phyloP scores from a whole-genome alignment of 208 protist species.

The Wallacemonas collosoma region DNA sequence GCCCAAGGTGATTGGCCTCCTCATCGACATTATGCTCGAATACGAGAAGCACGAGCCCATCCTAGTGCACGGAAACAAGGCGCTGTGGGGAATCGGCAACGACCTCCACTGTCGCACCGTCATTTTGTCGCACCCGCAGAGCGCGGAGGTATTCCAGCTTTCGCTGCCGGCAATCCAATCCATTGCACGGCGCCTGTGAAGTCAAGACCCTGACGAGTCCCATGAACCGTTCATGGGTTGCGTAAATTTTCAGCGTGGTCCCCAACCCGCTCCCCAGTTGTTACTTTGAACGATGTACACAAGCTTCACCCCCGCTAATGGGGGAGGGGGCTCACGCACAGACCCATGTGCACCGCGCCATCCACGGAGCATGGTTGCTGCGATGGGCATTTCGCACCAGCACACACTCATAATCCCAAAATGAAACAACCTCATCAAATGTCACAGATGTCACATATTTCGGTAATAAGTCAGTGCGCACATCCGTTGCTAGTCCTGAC shows the following conservation, averaged over 20 bases:
- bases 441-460: no score
- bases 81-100: constrained; percentile 87
- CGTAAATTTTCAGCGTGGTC: no score
- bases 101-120: constrained; percentile 54
- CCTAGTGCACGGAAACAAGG: constrained; percentile 68
- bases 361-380: no score
- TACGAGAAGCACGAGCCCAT: constrained; percentile 74
- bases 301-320: no score
- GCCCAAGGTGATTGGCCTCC: constrained; percentile 54
- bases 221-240: no score
- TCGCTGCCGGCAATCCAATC: constrained; percentile 66
- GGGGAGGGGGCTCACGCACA: no score
- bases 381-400: neutral
- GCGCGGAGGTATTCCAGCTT: constrained; percentile 61
- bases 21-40: constrained; percentile 82
- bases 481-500: no score
- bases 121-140: constrained; percentile 72
- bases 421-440: neutral
- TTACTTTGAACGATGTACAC: no score
- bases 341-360: no score
- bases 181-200: constrained; percentile 11
- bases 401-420: neutral
- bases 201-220: no score
- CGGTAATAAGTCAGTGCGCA: no score
- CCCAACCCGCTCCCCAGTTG: no score